Conservation (phyloP, 148 eudicot species). For the Selenicereus undatus region DNA sequence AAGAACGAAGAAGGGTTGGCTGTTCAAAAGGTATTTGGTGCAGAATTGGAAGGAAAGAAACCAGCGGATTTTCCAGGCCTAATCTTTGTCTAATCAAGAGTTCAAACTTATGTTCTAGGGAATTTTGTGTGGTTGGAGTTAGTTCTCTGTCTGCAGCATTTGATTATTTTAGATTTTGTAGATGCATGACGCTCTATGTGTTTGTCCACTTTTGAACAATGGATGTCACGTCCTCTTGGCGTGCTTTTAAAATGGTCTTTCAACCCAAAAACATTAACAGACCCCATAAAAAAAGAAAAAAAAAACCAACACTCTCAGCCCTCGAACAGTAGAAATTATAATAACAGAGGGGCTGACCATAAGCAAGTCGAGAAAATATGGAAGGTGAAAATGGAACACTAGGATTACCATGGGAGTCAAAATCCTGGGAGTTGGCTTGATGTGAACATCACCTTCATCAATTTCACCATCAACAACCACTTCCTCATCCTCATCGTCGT, state of each 20-base stretch:
- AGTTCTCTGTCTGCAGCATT: not conserved
- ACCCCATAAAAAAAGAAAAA: not conserved
- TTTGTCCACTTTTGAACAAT: not conserved
- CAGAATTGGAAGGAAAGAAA: not conserved
- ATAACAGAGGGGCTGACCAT: not conserved
- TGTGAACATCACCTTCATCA: conserved; percentile 97
- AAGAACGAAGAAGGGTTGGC: too few species aligned
- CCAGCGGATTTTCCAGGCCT: not conserved
- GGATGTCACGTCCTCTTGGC: not conserved
- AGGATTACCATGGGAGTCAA: conserved; percentile 63
- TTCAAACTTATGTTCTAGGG: not conserved
- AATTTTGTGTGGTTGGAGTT: not conserved
- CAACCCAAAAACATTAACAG: not conserved
- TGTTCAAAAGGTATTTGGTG: not conserved
- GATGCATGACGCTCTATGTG: not conserved
- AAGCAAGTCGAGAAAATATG: not conserved
- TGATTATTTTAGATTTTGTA: not conserved
- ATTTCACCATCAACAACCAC: conserved; percentile 96
- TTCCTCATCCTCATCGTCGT: conserved; percentile 97
- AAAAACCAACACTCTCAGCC: not conserved
- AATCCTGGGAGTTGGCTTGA: conserved; percentile 74
- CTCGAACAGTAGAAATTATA: not conserved
- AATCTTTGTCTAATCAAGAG: not conserved
- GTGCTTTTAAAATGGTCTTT: not conserved
- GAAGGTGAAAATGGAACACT: not conserved